Conservation (phyloP, 495 filamentous ascomycete genomes). For the Penicillium canescens region DNA sequence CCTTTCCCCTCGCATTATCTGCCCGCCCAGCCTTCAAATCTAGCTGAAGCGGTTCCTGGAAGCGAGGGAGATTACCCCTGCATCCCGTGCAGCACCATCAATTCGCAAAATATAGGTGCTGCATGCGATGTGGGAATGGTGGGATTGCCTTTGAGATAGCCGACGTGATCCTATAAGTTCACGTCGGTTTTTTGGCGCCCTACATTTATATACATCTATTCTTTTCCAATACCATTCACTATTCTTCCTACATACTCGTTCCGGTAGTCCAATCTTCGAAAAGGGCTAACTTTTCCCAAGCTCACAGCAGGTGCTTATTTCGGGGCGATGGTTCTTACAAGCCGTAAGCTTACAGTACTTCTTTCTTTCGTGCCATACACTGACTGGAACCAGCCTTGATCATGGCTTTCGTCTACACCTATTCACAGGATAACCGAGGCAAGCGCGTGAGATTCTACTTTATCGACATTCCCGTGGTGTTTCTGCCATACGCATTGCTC, state of each 20-base stretch:
- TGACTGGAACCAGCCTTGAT: constrained; percentile 59
- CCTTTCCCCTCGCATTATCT: constrained; percentile 81
- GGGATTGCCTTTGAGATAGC: constrained; percentile 88
- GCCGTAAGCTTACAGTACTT: constrained; percentile 37
- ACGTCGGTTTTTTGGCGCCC: constrained; percentile 80
- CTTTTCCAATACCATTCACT: constrained; percentile 25
- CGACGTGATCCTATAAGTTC: constrained; percentile 55
- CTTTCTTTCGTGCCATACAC: constrained; percentile 9
- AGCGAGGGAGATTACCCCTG: constrained; percentile 95
- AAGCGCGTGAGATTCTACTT: constrained; percentile 70
- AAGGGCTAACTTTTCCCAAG: constrained; percentile 37
- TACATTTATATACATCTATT: constrained; percentile 62
- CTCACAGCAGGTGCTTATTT: constrained; percentile 51
- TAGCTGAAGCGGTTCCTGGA: constrained; percentile 97
- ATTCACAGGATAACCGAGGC: constrained; percentile 76
- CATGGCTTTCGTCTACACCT: constrained; percentile 78
- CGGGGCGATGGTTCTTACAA: constrained; percentile 54
- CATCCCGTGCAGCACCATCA: constrained; percentile 65
- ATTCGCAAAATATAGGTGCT: constrained; percentile 77
- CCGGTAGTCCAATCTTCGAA: constrained; percentile 20
- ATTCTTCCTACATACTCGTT: constrained; percentile 11
- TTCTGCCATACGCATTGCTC: constrained; percentile 75
- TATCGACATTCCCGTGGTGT: constrained; percentile 72
- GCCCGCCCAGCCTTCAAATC: constrained; percentile 78
- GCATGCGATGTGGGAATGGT: constrained; percentile 82